Evolutionary conservation across 805 yeast genomes (phyloP).

Genomic region (Barnettozyma salicaria): DNA sequence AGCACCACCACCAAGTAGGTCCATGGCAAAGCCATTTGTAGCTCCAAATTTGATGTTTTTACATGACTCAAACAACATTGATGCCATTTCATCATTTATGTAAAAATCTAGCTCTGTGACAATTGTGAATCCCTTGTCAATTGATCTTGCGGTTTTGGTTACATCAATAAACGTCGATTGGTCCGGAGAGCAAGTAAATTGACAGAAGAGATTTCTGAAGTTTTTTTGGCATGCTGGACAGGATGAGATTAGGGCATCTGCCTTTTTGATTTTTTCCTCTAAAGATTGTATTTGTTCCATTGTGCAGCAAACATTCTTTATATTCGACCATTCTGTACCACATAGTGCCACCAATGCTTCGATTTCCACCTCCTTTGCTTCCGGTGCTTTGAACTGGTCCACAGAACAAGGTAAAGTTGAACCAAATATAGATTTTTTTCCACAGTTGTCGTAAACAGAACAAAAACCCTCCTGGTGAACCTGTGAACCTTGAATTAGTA

Average conservation of each 20-base stretch:
- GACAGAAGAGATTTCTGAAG: conserved; percentile 78
- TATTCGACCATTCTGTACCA: conserved; percentile 58
- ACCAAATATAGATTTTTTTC: conserved; percentile 76
- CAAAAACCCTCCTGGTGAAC: conserved; percentile 20
- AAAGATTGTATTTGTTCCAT: conserved; percentile 52
- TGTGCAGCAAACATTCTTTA: conserved; percentile 62
- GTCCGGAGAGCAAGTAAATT: conserved; percentile 83
- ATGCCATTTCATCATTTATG: conserved; percentile 56
- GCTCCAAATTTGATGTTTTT: conserved; percentile 87
- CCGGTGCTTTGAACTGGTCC: conserved; percentile 47
- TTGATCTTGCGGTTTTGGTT: conserved; percentile 43
- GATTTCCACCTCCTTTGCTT: conserved; percentile 33
- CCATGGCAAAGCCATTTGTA: conserved; percentile 95
- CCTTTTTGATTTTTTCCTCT: conserved; percentile 58
- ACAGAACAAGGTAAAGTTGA: conserved; percentile 73
- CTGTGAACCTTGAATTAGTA: background rate
- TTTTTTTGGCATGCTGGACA: conserved; percentile 92
- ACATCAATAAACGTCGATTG: conserved; percentile 73
- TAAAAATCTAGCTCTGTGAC: conserved; percentile 68
- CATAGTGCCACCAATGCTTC: conserved; percentile 53
- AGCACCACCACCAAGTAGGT: conserved; percentile 97
- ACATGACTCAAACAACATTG: conserved; percentile 72
- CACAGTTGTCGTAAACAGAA: conserved; percentile 49
- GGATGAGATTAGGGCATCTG: conserved; percentile 74
- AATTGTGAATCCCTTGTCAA: conserved; percentile 43